A percentile compares a stretch with the other conserved stretches of the same genome.
phyloP scores from a whole-genome alignment of 352 stramenopile species.

The Phytophthora ohioensis region DNA sequence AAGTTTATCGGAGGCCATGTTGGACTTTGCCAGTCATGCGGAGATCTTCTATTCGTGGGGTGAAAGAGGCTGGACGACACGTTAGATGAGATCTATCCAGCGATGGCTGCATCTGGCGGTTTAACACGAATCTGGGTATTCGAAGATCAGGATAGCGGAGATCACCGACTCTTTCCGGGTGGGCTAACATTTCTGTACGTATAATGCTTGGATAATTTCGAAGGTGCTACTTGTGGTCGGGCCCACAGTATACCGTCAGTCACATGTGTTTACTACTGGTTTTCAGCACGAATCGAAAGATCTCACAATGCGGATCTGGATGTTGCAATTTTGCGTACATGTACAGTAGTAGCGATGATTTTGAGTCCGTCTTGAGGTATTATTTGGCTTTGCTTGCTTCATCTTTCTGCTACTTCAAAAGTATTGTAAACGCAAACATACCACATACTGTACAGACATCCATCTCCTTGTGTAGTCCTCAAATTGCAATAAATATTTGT shows the following conservation, averaged over 20 bases:
- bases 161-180: conserved; percentile 27
- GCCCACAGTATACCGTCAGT: not conserved
- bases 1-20: not conserved
- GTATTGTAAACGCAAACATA: too few relatives aligned
- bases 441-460: too few relatives aligned
- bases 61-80: not conserved
- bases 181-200: not conserved
- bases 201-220: not conserved
- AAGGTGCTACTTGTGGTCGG: conserved; percentile 19
- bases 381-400: too few relatives aligned
- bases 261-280: conserved; percentile 1
- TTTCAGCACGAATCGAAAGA: conserved; percentile 8
- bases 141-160: not conserved
- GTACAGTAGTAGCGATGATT: too few relatives aligned
- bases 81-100: conserved; percentile 35
- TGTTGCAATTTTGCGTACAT: too few relatives aligned
- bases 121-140: conserved; percentile 15
- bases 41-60: conserved; percentile 26
- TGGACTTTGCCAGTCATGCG: not conserved
- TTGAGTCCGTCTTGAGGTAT: too few relatives aligned
- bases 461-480: too few relatives aligned
- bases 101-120: conserved; percentile 14
- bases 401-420: too few relatives aligned
- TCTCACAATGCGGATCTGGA: not conserved
- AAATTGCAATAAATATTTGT: too few relatives aligned